Evolutionary conservation across 2,329 filamentous ascomycete genomes (phyloP).

Genomic region (Cryphonectria nitschkei): DNA sequence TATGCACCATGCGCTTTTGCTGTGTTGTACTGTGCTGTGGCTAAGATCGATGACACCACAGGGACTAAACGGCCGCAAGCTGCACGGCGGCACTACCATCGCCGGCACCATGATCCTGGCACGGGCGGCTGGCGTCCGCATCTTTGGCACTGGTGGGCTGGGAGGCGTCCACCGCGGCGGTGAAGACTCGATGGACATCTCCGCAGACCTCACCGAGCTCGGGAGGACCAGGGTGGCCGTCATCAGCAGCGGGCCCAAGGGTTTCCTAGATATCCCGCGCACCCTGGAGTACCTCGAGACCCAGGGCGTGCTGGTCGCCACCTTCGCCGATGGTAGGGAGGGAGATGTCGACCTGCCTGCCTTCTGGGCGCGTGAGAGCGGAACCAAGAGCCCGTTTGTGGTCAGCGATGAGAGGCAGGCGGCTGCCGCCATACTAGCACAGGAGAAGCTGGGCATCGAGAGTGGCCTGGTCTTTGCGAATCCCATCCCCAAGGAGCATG

Average conservation of each 20-base stretch:
- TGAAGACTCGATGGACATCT: constrained; percentile 87
- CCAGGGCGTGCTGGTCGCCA: constrained; percentile 79
- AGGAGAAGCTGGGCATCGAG: constrained; percentile 71
- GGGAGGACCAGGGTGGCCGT: constrained; percentile 88
- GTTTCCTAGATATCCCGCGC: constrained; percentile 88
- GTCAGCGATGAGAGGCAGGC: constrained; percentile 79
- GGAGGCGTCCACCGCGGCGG: constrained; percentile 92
- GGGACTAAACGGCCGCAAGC: constrained; percentile 67
- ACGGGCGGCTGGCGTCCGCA: constrained; percentile 80
- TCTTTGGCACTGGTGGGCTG: constrained; percentile 94
- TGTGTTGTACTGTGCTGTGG: neutral
- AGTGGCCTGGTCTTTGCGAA: constrained; percentile 89
- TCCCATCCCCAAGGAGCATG: constrained; percentile 73
- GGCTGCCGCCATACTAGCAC: constrained; percentile 84
- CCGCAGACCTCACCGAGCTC: constrained; percentile 91
- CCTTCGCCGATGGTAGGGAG: constrained; percentile 80
- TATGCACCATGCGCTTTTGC: constrained; percentile 44
- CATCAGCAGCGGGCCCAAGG: constrained; percentile 89
- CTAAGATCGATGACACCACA: constrained; percentile 37
- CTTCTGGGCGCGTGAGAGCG: constrained; percentile 91
- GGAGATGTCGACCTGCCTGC: constrained; percentile 83
- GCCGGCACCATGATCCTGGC: constrained; percentile 92
- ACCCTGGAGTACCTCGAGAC: constrained; percentile 80
- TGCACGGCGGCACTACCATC: constrained; percentile 91
- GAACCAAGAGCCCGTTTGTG: constrained; percentile 75